phyloP scores from a whole-genome alignment of 495 filamentous ascomycete species.

The Pseudoneurospora amorphoporcata region DNA sequence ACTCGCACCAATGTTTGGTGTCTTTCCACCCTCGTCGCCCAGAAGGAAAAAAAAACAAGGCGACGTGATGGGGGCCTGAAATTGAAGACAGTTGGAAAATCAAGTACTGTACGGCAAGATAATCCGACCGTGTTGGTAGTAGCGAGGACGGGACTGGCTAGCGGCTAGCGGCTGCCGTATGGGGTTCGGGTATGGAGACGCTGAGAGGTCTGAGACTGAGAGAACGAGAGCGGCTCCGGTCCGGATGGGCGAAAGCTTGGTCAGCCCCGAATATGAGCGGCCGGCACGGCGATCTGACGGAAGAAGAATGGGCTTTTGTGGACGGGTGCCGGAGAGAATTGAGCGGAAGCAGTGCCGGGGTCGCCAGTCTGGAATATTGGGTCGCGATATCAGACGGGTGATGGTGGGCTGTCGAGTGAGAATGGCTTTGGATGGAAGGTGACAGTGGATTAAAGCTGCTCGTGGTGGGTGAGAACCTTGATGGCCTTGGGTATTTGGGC shows the following conservation, averaged over 20 bases:
- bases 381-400: neutral
- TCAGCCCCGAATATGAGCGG: neutral
- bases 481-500: slow-evolving; percentile 2
- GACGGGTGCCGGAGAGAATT: neutral
- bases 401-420: neutral
- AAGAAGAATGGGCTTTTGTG: neutral
- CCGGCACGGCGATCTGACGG: neutral
- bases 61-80: neutral
- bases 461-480: slow-evolving; percentile 15
- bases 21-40: neutral
- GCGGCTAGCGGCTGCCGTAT: neutral
- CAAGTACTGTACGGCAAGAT: neutral
- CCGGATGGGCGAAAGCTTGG: neutral
- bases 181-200: neutral
- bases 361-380: neutral
- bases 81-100: neutral
- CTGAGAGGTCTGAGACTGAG: neutral
- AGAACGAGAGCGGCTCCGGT: neutral
- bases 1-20: neutral
- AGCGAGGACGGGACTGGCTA: neutral
- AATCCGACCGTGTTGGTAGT: neutral
- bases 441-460: neutral
- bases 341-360: neutral
- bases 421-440: neutral
- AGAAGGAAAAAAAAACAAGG: neutral